These are phyloP conservation scores for Vaucheria bursata DNA, from an alignment of 352 stramenopile genomes.

Conservation along the genomic window DNA sequence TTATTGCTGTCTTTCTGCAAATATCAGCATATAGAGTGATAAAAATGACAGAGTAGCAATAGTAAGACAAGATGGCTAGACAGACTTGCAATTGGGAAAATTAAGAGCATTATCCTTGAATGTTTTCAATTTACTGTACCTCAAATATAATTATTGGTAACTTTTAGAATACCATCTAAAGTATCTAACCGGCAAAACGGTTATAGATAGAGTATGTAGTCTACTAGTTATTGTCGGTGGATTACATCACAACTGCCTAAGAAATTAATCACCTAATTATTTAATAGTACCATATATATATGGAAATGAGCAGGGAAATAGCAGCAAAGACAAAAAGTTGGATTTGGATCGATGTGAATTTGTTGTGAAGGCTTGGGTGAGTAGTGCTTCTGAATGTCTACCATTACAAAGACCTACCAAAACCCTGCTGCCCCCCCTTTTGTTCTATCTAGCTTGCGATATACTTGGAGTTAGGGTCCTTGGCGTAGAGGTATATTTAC, in stretches of 20 bases:
- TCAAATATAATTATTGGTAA: no score
- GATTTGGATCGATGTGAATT: constrained; percentile 32
- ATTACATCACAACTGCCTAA: neutral
- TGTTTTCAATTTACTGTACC: no score
- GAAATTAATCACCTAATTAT: neutral
- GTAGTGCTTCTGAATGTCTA: constrained; percentile 21
- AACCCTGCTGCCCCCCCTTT: constrained; percentile 28
- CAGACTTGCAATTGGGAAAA: no score
- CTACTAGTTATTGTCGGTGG: no score
- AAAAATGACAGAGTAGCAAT: no score
- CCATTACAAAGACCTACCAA: constrained; percentile 31
- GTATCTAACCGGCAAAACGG: no score
- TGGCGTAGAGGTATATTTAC: constrained; percentile 23
- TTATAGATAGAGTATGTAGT: no score
- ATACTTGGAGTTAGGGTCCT: constrained; percentile 29
- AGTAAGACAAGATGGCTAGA: no score
- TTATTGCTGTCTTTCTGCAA: no score
- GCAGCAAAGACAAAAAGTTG: neutral
- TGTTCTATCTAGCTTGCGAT: constrained; percentile 40
- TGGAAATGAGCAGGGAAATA: neutral
- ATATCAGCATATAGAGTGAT: no score
- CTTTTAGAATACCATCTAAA: no score
- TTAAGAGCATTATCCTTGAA: no score
- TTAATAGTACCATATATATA: neutral
- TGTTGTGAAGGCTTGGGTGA: constrained; percentile 21